A percentile compares a stretch with the other conserved stretches of the same genome.
These are phyloP conservation scores for Trametes versicolor DNA, from an alignment of 1,284 basidiomycete genomes.

Conservation along the genomic window DNA sequence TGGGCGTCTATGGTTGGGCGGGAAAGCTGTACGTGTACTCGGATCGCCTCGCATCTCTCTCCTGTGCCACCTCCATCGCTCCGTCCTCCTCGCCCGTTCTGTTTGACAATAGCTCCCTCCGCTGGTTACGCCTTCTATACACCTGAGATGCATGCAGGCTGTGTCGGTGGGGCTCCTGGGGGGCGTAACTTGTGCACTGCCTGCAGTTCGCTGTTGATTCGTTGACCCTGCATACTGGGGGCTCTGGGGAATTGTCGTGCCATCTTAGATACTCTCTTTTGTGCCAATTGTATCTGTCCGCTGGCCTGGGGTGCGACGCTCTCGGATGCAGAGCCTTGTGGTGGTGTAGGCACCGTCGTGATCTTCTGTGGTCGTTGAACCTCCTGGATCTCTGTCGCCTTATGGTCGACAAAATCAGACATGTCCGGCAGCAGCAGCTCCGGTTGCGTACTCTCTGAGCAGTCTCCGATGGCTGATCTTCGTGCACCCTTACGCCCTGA, in stretches of 20 bases:
- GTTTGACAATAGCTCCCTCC: background rate
- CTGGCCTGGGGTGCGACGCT: background rate
- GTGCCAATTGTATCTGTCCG: background rate
- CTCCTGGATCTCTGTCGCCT: constrained; percentile 2
- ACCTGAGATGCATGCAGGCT: constrained; percentile 1
- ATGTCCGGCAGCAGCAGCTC: background rate
- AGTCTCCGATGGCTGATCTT: background rate
- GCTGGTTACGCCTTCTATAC: background rate
- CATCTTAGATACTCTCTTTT: constrained; percentile 10
- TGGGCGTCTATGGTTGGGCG: background rate
- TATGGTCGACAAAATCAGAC: background rate
- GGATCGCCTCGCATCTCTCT: background rate
- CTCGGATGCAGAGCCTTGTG: background rate
- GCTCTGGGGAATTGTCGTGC: constrained; percentile 6
- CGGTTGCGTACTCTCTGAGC: background rate
- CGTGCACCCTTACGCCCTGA: constrained; percentile 1
- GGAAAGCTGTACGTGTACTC: background rate
- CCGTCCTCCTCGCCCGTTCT: constrained; percentile 8
- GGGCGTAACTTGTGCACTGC: constrained; percentile 5
- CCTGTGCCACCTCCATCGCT: constrained; percentile 12
- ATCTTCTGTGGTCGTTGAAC: background rate
- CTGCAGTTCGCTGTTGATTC: background rate
- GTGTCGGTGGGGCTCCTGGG: constrained; percentile 1
- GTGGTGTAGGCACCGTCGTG: constrained; percentile 2
- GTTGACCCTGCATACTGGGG: background rate